Percentiles rank a stretch among this genome's conserved stretches.
phyloP scores from a whole-genome alignment of 306 rosid species.

The Rubus parviflorus region DNA sequence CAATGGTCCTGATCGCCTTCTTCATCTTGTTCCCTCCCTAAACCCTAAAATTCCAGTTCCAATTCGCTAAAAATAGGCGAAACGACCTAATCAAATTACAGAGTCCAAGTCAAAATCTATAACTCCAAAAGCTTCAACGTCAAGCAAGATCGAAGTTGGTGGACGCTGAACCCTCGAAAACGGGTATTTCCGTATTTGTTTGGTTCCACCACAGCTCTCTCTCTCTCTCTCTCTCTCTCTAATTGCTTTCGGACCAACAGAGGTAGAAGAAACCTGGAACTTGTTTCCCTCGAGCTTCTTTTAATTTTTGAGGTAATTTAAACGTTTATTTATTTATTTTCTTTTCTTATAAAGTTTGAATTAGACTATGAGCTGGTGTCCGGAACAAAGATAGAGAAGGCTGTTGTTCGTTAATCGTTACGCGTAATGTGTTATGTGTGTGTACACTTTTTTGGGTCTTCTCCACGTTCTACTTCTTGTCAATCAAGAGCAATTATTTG shows the following conservation, averaged over 20 bases:
- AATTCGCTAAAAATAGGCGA: neutral
- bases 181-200: neutral
- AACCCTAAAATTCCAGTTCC: slow-evolving; percentile 13
- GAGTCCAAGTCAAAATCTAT: neutral
- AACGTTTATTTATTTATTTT: neutral
- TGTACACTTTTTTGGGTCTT: too few relatives aligned
- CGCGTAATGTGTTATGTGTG: too few relatives aligned
- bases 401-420: too few relatives aligned
- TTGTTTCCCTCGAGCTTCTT: neutral
- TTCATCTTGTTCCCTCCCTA: slow-evolving; percentile 42
- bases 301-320: neutral
- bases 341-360: neutral
- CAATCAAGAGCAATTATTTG: neutral
- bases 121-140: slow-evolving; percentile 5
- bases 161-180: neutral
- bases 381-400: too few relatives aligned
- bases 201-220: slow-evolving; percentile 4
- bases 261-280: neutral
- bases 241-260: neutral
- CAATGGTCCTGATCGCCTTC: slow-evolving; percentile 62
- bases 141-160: slow-evolving; percentile 10
- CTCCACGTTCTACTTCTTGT: neutral
- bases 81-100: neutral
- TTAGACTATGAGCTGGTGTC: neutral
- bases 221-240: too few relatives aligned